These are phyloP conservation scores for Pestalotiopsis sp. DNA, from an alignment of 2,329 filamentous ascomycete genomes.

Conservation along the genomic window DNA sequence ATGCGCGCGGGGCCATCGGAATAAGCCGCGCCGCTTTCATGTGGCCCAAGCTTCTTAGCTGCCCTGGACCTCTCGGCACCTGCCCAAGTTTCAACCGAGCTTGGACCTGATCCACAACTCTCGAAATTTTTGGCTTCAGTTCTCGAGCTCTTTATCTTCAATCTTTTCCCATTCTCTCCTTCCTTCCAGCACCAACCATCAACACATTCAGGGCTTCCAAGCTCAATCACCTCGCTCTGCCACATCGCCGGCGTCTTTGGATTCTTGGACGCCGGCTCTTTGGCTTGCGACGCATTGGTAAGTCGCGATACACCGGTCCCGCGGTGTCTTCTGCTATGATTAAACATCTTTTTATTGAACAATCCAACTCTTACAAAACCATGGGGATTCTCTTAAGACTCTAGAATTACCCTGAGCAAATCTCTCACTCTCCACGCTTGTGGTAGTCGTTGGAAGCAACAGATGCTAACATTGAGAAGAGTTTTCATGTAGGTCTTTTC, in stretches of 20 bases:
- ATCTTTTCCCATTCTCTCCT: constrained; percentile 3
- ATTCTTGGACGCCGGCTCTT: neutral
- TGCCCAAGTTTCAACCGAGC: neutral
- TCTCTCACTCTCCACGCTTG: constrained; percentile 7
- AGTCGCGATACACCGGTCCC: constrained; percentile 10
- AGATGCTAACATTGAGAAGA: constrained; percentile 17
- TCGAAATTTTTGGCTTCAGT: constrained; percentile 17
- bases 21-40: neutral
- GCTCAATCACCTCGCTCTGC: neutral
- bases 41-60: neutral
- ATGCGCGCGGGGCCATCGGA: constrained; percentile 4
- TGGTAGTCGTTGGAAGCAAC: neutral
- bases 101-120: constrained; percentile 9
- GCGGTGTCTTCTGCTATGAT: constrained; percentile 39
- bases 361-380: constrained; percentile 65
- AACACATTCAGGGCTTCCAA: neutral
- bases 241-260: neutral
- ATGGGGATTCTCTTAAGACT: constrained; percentile 56
- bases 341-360: constrained; percentile 49
- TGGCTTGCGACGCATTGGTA: neutral
- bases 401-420: constrained; percentile 61
- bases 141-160: neutral
- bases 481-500: neutral
- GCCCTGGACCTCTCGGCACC: neutral
- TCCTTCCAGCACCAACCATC: neutral